Evolutionary conservation across 1,139 yeast species (phyloP), one percentile per base, ranked within the genome.

Genomic region (Pichiaceae sp.): DNA sequence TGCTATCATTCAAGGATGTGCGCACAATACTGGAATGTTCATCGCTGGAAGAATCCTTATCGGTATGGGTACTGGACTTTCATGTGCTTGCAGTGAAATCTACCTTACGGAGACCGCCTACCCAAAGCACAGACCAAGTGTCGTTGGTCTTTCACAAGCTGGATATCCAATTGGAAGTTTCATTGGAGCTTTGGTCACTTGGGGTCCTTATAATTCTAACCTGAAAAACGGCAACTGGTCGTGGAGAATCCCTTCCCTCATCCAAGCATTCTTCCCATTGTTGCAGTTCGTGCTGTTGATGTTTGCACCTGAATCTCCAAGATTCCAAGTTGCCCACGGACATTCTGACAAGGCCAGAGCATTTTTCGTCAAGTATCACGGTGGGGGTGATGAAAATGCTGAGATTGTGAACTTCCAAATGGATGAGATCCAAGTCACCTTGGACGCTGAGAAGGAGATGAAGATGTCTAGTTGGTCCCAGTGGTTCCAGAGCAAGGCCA

Each of bases 221-320:
- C 24, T 30, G 9, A 30, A 18, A 15, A 19, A 12, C 9, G 15
- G 38, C 36, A 14, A 37, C 18, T 63, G 70, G 66, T 50, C 60
- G 11, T 68, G 71, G 71, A 59, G 71, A 52, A 48, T 65, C 29
- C 72, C 72, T 26, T 55, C 68, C 7, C 50, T 61, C 38, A 28
- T 64, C 32, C 71, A 70, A 52, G 64, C 60, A 31, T 47, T 54
- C 24, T 53, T 62, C 47, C 70, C 74, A 14, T 14, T 57, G 4
- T n/a, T 63, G 18, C 68, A 62, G 44, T 32, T 44, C 12, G 16
- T 41, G n/a, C 56, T 61, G 37, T 41, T 58, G 7, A 42, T 38
- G 17, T 59, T 67, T 52, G 63, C 74, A 51, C 83, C 83, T 14
- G 78, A 73, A 50, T 66, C 73, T 15, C 78, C 78, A 40, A 64